Conservation (phyloP, 2,329 filamentous ascomycete genomes). For the Colletotrichum simmondsii region DNA sequence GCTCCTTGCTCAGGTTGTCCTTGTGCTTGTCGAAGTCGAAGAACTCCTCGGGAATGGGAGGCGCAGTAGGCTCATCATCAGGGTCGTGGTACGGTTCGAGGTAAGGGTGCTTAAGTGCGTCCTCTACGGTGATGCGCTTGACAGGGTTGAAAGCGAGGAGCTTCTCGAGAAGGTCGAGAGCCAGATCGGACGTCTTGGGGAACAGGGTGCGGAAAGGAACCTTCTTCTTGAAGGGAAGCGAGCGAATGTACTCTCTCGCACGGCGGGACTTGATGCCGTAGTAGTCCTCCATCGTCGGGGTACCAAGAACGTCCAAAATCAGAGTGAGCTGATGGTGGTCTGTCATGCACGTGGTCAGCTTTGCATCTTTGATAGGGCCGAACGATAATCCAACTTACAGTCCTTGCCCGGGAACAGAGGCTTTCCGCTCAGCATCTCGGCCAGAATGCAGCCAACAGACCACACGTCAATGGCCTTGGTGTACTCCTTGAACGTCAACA, state of each 20-base stretch:
- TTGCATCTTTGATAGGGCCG: background rate
- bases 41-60: conserved; percentile 97
- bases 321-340: conserved; percentile 98
- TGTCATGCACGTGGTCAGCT: conserved; percentile 48
- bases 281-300: conserved; percentile 99
- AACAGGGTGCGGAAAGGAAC: conserved; percentile 97
- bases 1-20: conserved; percentile 97
- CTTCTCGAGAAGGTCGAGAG: conserved; percentile 93
- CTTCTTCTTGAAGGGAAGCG: conserved; percentile 99
- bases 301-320: conserved; percentile 96
- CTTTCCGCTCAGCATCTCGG: conserved; percentile 99
- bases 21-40: conserved; percentile 99
- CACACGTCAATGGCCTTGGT: conserved; percentile 99
- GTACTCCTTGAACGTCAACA: conserved; percentile 99
- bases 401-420: conserved; percentile 98
- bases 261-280: conserved; percentile 99
- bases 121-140: conserved; percentile 98
- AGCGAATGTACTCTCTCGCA: conserved; percentile 97
- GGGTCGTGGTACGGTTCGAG: conserved; percentile 99
- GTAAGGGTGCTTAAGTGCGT: conserved; percentile 97
- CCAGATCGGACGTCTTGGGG: conserved; percentile 98
- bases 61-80: conserved; percentile 96
- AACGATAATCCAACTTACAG: conserved; percentile 67
- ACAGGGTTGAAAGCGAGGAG: conserved; percentile 97
- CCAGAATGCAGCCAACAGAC: conserved; percentile 98